Conservation (phyloP, 208 protist species). For the Trypanosoma boissoni region DNA sequence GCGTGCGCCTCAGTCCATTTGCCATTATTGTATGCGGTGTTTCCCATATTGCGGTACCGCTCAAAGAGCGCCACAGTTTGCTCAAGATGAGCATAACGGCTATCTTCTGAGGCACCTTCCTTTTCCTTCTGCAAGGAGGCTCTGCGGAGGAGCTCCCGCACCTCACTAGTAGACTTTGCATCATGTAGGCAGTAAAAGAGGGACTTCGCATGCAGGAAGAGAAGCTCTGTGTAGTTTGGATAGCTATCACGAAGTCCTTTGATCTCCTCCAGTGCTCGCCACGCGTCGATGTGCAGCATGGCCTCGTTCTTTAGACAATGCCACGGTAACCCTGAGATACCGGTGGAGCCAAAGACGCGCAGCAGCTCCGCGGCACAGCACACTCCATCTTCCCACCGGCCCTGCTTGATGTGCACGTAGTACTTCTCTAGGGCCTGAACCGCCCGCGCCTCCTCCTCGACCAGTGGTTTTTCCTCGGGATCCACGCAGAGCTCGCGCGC, state of each 20-base stretch:
- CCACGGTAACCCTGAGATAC: conserved; percentile 42
- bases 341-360: conserved; percentile 36
- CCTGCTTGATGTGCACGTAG: conserved; percentile 36
- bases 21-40: conserved; percentile 49
- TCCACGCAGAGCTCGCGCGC: conserved; percentile 35
- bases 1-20: conserved; percentile 52
- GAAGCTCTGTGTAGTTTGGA: conserved; percentile 38
- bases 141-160: conserved; percentile 41
- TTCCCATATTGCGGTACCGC: conserved; percentile 62
- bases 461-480: conserved; percentile 25
- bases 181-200: conserved; percentile 79
- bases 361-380: conserved; percentile 29
- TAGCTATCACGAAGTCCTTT: conserved; percentile 34
- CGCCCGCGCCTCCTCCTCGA: conserved; percentile 43
- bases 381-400: conserved; percentile 41
- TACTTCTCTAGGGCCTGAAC: conserved; percentile 42
- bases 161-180: conserved; percentile 33
- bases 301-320: conserved; percentile 51
- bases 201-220: conserved; percentile 62
- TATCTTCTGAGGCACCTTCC: conserved; percentile 42
- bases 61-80: conserved; percentile 54
- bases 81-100: conserved; percentile 47
- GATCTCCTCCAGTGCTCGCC: conserved; percentile 34
- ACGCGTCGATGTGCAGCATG: conserved; percentile 43
- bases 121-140: conserved; percentile 23